phyloP scores from a whole-genome alignment of 805 yeast genomes.

The Barnettozyma pratensis region DNA sequence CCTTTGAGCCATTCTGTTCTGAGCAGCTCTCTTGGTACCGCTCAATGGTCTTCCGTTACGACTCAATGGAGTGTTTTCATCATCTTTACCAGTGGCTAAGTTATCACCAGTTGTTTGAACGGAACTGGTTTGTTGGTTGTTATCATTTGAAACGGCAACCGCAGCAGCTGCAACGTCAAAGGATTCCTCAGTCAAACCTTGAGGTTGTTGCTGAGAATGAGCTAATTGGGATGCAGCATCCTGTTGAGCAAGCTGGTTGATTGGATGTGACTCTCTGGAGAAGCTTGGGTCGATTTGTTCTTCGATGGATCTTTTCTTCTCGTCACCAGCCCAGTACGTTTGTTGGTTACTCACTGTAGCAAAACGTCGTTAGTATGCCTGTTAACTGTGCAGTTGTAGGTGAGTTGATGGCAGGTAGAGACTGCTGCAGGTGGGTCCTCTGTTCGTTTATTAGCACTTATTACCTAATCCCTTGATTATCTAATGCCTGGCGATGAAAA shows the following conservation, averaged over 20 bases:
- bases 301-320: constrained; percentile 19
- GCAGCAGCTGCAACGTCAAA: constrained; percentile 34
- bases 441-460: not conserved
- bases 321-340: constrained; percentile 15
- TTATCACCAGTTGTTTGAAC: not conserved
- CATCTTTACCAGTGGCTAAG: not conserved
- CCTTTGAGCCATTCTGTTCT: constrained; percentile 86
- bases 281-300: constrained; percentile 29
- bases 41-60: constrained; percentile 38
- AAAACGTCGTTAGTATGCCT: not conserved
- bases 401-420: no score
- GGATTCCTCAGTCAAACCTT: constrained; percentile 16
- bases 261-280: constrained; percentile 19
- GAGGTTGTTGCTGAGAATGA: constrained; percentile 7
- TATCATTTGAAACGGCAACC: constrained; percentile 24
- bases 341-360: constrained; percentile 10
- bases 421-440: no score
- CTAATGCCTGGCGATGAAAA: constrained; percentile 2
- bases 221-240: constrained; percentile 5
- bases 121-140: constrained; percentile 19
- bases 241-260: constrained; percentile 14
- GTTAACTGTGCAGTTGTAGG: no score
- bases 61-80: constrained; percentile 12
- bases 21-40: constrained; percentile 81
- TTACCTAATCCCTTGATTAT: constrained; percentile 18